Base-by-base conservation (phyloP, 2,329 filamentous ascomycete genomes). In the Bipolaris zeicola region DNA sequence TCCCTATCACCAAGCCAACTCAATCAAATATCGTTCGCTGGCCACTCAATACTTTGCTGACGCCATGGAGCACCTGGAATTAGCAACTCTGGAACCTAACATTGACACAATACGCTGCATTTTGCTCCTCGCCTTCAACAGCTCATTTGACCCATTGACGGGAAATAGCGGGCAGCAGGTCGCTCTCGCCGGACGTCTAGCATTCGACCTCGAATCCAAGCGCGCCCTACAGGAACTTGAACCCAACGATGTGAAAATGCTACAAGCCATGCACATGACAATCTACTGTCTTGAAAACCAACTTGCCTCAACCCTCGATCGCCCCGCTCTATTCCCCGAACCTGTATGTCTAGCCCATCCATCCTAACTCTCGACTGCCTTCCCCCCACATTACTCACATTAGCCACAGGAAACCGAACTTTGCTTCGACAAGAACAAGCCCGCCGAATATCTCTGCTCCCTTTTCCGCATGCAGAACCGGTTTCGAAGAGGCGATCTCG, bases 211-310 rank as follows among this genome's bases (percentile, higher is more conserved):
- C 1, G 68, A 74, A 50, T 63, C 64, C 1, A 69, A 66, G 49
- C 53, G 63, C 3, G 66, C 72, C 14, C 22, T 62, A 38, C 69
- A 72, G 22, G 72, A 70, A n/a, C 51, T 68, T 18, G 58, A 56
- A 6, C 57, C 64, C 8, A 61, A 59, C 5, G 67, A 73, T 8
- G 39, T 58, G 1, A 55, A 62, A 16, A 57, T 69, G 52, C 57
- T 75, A 13, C 61, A 60, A 6, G 67, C 67, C 16, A 74, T 75
- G 69, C 71, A 75, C 20, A 69, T 67, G 57, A 70, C 72, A 20
- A 73, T 76, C 13, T 76, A 73, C 48, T 68, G 67, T 43, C 61
- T 76, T 2, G 73, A 76, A 34, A 76, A 76, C 43, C 71, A 74
- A 43, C 61, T 75, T 36, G 72, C 72, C 1, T 71, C 72, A 3